Base-by-base conservation (phyloP, 2,329 filamentous ascomycete genomes). In the Ambrosiella xylebori region DNA sequence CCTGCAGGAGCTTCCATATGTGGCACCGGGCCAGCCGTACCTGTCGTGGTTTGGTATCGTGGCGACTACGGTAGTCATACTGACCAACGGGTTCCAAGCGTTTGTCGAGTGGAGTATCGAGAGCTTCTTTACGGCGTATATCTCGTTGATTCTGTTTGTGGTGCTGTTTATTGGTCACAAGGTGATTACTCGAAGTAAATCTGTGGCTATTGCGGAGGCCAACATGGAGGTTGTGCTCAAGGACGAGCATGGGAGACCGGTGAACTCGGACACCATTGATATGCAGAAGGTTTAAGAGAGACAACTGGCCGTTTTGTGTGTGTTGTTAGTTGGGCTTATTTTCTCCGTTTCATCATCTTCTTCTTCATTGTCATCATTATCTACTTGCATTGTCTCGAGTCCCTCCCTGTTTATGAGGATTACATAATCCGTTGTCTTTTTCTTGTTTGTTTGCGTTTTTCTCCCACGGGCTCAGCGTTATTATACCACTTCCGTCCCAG, bases 81-180 rank as follows among this genome's bases (percentile, higher is more conserved):
- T 86, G 19, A 86, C 84, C 0, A 82, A 82, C 65, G 84, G 84
- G 2, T 87, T 86, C 68, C 80, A 80, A 8, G 75, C 77, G 5
- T 86, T 85, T 65, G 81, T 86, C 45, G 63, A 74, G 7, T 86
- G 83, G 78, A 73, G 70, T 64, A 76, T 76, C 5, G 73, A 73
- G 57, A 70, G 74, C 50, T 87, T 86, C 64, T 84, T 86, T 61
- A 74, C 79, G 2, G 73, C 76, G 11, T 86, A 86, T 63, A 66
- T 85, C 63, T 83, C 80, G 62, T 65, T 86, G 59, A 78, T 85
- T 35, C 65, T 86, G 2, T 86, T 85, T 63, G 64, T 76, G 2
- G 73, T 78, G 2, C 67, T 84, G 11, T 82, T 78, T 63, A 57
- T 76, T 1, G 80, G 77, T 1, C 82, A 85, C 70, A 86, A 85